Conservation (phyloP, 441 rosid species). For the Populus hybrid region DNA sequence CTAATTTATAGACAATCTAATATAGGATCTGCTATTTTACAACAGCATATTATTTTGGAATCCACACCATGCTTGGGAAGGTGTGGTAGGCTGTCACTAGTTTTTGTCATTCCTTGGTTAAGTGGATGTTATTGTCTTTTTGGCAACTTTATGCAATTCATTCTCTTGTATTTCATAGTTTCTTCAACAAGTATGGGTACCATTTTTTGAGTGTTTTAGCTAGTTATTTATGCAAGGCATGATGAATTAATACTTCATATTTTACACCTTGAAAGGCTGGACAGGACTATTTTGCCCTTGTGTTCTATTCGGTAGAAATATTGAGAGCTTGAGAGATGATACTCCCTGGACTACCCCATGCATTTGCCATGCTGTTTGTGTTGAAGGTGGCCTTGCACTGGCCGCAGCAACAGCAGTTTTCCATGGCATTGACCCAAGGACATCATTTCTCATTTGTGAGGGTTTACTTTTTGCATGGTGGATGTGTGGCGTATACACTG, state of each 20-base stretch:
- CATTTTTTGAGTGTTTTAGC: not conserved
- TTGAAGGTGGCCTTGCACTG: constrained; percentile 80
- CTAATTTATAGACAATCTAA: too few relatives aligned
- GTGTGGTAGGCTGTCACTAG: not conserved
- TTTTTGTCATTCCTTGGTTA: not conserved
- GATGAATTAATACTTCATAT: constrained; percentile 2
- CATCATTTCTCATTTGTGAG: constrained; percentile 75
- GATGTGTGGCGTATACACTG: constrained; percentile 94
- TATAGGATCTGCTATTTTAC: too few relatives aligned
- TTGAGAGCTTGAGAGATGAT: constrained; percentile 74
- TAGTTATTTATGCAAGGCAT: not conserved
- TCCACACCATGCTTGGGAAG: not conserved
- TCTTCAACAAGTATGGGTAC: not conserved
- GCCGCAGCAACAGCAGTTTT: constrained; percentile 60
- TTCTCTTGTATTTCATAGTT: not conserved
- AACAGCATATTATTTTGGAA: not conserved
- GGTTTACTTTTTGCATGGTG: constrained; percentile 91
- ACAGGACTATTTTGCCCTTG: constrained; percentile 82
- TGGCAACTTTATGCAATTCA: not conserved
- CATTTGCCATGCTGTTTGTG: constrained; percentile 76
- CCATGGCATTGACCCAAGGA: constrained; percentile 73
- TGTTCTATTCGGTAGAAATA: constrained; percentile 74
- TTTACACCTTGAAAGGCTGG: constrained; percentile 45
- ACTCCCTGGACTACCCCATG: constrained; percentile 79
- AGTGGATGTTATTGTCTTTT: not conserved